Conservation (phyloP, 805 yeast species). For the Wickerhamiella sorbophila region DNA sequence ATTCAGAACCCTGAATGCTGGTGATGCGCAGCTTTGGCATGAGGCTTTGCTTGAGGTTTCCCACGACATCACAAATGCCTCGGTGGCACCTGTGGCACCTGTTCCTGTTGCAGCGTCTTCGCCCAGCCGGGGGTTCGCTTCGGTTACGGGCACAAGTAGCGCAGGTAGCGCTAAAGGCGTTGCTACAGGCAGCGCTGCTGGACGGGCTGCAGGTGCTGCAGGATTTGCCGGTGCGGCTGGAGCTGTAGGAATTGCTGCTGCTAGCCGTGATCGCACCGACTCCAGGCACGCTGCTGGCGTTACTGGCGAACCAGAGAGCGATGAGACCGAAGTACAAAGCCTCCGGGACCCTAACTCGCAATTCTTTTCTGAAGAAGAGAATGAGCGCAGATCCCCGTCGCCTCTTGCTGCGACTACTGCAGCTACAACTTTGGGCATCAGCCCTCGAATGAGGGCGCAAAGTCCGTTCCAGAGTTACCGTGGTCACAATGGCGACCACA, state of each 20-base stretch:
- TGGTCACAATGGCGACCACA: background rate
- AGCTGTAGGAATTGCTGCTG: background rate
- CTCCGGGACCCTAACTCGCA: too few relatives aligned
- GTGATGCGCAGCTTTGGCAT: slow-evolving; percentile 36
- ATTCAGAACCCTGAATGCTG: slow-evolving; percentile 32
- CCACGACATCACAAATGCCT: slow-evolving; percentile 5
- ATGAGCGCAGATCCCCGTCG: too few relatives aligned
- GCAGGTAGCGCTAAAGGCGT: slow-evolving; percentile 1
- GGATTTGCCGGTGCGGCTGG: background rate
- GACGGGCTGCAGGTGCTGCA: slow-evolving; percentile 8
- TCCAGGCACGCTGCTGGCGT: background rate
- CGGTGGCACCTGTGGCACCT: background rate
- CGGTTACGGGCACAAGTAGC: slow-evolving; percentile 2
- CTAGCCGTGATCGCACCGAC: too few relatives aligned
- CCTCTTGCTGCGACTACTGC: background rate
- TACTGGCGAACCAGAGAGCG: background rate
- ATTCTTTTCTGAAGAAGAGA: too few relatives aligned
- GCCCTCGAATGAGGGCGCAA: background rate
- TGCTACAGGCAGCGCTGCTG: slow-evolving; percentile 7
- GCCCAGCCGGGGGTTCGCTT: slow-evolving; percentile 4
- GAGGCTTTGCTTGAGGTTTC: slow-evolving; percentile 23
- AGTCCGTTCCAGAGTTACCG: background rate
- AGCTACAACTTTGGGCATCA: background rate
- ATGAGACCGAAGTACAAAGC: too few relatives aligned
- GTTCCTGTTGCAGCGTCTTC: slow-evolving; percentile 8